Conservation (phyloP, 2,329 filamentous ascomycete genomes). For the Falciphora oryzae region DNA sequence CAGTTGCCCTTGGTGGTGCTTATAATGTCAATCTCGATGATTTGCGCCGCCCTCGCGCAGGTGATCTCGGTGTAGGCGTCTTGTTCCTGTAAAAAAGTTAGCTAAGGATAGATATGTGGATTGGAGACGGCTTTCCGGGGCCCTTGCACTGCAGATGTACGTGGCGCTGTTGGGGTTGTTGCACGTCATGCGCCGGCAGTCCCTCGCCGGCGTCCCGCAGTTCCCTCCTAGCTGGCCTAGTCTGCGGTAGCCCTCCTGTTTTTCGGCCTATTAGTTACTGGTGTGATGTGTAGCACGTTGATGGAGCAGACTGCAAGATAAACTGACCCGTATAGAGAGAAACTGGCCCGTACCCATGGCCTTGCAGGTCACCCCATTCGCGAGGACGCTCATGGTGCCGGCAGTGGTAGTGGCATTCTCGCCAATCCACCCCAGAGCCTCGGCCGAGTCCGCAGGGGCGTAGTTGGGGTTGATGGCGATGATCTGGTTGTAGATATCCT, state of each 20-base stretch:
- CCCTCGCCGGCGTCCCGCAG: background rate
- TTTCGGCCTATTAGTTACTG: too few species aligned
- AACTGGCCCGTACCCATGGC: background rate
- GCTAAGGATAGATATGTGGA: too few species aligned
- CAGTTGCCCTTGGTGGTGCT: background rate
- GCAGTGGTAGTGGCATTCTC: background rate
- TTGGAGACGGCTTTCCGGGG: too few species aligned
- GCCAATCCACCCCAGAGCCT: background rate
- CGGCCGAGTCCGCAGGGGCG: background rate
- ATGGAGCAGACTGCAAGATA: too few species aligned
- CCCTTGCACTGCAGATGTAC: background rate
- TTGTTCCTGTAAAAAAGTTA: background rate
- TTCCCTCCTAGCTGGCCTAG: background rate
- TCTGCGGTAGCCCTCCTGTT: background rate
- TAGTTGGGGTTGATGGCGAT: background rate
- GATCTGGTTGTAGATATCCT: background rate
- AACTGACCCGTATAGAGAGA: background rate
- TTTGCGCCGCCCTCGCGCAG: background rate
- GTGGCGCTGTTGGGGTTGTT: background rate
- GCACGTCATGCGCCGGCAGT: background rate
- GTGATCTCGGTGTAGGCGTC: background rate
- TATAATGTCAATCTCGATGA: background rate
- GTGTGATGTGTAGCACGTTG: too few species aligned
- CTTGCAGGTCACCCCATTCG: background rate
- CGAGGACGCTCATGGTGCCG: background rate